Base-by-base conservation (phyloP, 306 rosid genomes). In the Cucumis sativus region DNA sequence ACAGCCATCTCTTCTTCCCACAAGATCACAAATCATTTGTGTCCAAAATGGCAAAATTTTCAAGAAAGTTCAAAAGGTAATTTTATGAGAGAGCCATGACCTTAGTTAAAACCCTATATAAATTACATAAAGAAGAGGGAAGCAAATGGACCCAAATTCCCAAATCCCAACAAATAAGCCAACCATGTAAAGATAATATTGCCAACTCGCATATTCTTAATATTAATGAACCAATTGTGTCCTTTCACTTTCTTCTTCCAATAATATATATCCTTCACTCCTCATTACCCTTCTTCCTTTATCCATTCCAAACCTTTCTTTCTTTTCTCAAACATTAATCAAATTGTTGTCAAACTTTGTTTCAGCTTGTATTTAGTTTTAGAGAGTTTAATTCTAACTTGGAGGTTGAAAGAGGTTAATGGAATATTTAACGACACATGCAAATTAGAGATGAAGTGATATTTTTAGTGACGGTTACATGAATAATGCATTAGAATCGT, bases 141-240 rank as follows among this genome's bases (percentile, higher is more conserved):
- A 43, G 35, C 20, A 69, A 69, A 69, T 69, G 75, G 75, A 20
- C 75, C 75, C 56, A 67, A 67, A 67, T 41, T 41, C 30, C 28
- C 65, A 60, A 60, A 10, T 3, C 35, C 64, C 33, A 59, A 59
- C 64, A 59, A 59, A 59, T 12, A 47, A 47, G 15, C 64, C 64
- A 59, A 60, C 65, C 16, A 60, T 25, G 65, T 5, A 60, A 65
- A 62, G n/a, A 62, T 30, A 60, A 25, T 28, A 61, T 21, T 61
- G 20, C 67, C 67, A 62, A 62, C 40, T 30, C 67, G n/a, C 18
- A 60, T 60, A 43, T 51, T 62, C 20, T 30, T 64, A 64, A 66
- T 66, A 66, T 66, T 66, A 8, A 66, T 66, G 30, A 15, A 63
- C 7, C 43, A 63, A 7, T 37, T 35, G 11, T 67, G 55, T 41